A percentile compares a stretch with the other conserved stretches of the same genome.
phyloP scores from a whole-genome alignment of 78 protist species.

The Dictyostelium intermedium region DNA sequence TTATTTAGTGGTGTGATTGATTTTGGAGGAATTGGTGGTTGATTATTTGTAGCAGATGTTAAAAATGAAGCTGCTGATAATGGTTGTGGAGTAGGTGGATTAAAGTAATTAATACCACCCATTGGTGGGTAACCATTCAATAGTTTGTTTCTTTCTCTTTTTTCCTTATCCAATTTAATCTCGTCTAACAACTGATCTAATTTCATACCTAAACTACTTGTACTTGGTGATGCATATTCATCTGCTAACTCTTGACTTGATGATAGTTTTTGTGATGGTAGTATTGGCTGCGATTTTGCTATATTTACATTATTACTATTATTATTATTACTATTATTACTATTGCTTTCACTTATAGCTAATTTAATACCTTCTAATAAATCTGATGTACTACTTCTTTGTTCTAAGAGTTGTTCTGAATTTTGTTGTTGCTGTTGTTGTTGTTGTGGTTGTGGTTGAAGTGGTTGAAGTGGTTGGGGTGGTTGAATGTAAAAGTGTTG shows the following conservation, averaged over 20 bases:
- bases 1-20: not conserved
- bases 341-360: not conserved
- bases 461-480: not conserved
- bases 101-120: not conserved
- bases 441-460: not conserved
- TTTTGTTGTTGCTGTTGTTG: conserved; percentile 1
- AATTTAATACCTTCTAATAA: not conserved
- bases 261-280: not conserved
- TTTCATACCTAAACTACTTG: conserved; percentile 16
- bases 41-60: not conserved
- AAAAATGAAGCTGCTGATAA: not conserved
- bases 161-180: conserved; percentile 26
- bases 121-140: not conserved
- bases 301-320: not conserved
- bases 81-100: not conserved
- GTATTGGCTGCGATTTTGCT: not conserved
- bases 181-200: conserved; percentile 43
- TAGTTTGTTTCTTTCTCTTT: conserved; percentile 19
- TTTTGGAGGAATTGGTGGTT: not conserved
- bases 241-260: not conserved
- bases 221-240: not conserved
- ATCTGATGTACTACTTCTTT: not conserved
- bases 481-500: not conserved
- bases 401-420: not conserved
- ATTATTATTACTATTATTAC: not conserved